Evolutionary conservation across 345 rosid species (phyloP), one percentile per base, ranked within the genome.

Genomic region (Acer saccharum): DNA sequence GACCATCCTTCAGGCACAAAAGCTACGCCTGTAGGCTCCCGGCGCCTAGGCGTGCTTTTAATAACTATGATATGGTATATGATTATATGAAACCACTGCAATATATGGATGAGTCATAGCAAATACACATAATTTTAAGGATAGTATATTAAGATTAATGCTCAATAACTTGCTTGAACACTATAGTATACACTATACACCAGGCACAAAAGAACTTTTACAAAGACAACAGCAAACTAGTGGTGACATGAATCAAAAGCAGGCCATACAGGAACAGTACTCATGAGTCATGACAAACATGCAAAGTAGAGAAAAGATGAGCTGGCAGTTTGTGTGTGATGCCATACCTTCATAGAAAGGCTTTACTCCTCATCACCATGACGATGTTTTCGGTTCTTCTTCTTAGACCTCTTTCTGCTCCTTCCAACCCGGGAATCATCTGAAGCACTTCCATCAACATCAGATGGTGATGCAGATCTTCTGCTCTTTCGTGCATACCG

Each of bases 381-480:
- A 20, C 76, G 88, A 72, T 78, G 93, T 76, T 86, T 92, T 76
- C 88, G 87, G 81, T 90, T 89, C 80, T 86, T 89, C 88, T 86
- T 88, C 72, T 72, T 86, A 54, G 91, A 79, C 54, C 90, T 86
- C 65, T 83, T 87, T 52, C 89, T 80, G 10, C 83, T 86, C 76
- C 97, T 81, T 77, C 95, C 98, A 81, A 79, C 77, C 16, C 97
- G 88, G 0, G 84, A 77, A 71, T 71, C 90, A 48, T 94, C 98
- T 0, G 87, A 86, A 64, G 63, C 82, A 78, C 79, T 82, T 10
- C 66, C 84, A 72, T 80, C 86, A 6, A 88, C 87, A 77, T 87
- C 94, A 62, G 97, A 93, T 25, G 77, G 65, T 0, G 90, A 80
- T 48, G 79, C 74, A 0, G 85, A 89, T 50, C 84, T 92, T 82